These are phyloP conservation scores for Naganishia antarctica DNA, from an alignment of 768 basidiomycete genomes.

Conservation along the genomic window DNA sequence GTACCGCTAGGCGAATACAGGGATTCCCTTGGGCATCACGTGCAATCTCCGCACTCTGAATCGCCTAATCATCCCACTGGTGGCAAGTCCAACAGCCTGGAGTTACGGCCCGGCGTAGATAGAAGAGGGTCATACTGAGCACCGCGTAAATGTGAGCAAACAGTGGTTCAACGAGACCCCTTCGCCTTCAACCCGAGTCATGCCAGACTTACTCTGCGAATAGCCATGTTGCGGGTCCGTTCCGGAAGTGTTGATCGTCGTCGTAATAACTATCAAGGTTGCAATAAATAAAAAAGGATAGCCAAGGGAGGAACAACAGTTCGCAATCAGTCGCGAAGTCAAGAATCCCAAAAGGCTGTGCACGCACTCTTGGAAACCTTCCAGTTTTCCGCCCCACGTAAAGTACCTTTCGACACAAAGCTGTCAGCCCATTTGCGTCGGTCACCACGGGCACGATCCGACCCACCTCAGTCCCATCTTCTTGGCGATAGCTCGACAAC, in stretches of 20 bases:
- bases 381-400: constrained; percentile 21
- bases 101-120: constrained; percentile 27
- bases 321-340: neutral
- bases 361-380: constrained; percentile 22
- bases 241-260: constrained; percentile 32
- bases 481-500: constrained; percentile 29
- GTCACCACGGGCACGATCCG: neutral
- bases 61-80: constrained; percentile 17
- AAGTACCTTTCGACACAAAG: neutral
- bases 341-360: neutral
- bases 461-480: constrained; percentile 29
- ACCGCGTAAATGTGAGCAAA: neutral
- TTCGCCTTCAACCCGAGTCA: neutral
- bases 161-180: neutral
- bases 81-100: constrained; percentile 32
- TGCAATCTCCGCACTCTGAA: neutral
- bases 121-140: constrained; percentile 33
- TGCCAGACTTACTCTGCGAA: constrained; percentile 32
- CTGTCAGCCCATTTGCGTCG: constrained; percentile 10
- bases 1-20: too few relatives aligned
- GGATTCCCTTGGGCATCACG: too few relatives aligned
- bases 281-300: neutral
- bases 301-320: neutral
- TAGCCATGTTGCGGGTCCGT: constrained; percentile 31
- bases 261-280: constrained; percentile 31